Evolutionary conservation across 768 basidiomycete species (phyloP).

Genomic region (Russula ochroleuca): DNA sequence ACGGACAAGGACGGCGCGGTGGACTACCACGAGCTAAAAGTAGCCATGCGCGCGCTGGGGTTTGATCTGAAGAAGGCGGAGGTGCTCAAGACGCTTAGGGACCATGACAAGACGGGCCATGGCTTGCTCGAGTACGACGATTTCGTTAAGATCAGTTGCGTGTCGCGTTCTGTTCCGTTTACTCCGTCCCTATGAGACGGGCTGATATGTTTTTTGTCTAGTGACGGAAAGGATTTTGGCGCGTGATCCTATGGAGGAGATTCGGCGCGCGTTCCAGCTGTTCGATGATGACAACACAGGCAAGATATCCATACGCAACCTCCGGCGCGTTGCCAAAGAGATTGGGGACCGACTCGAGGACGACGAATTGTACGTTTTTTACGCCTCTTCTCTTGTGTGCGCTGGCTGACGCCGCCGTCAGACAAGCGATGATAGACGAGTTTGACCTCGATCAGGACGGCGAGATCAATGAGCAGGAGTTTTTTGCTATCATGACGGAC

Average conservation of each 20-base stretch:
- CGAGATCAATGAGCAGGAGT: conserved; percentile 95
- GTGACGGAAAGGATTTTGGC: conserved; percentile 93
- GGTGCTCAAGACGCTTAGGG: conserved; percentile 88
- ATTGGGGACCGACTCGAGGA: conserved; percentile 94
- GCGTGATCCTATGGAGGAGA: conserved; percentile 95
- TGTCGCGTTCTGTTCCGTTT: no score
- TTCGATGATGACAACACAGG: conserved; percentile 97
- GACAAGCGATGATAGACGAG: conserved; percentile 99
- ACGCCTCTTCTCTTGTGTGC: conserved; percentile 9
- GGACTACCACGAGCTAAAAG: conserved; percentile 98
- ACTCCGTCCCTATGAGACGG: no score
- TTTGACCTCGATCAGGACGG: conserved; percentile 98
- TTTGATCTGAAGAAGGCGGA: conserved; percentile 99
- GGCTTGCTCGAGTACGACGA: conserved; percentile 89
- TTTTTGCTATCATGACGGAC: conserved; percentile 96
- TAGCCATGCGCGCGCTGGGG: conserved; percentile 95
- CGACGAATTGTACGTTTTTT: conserved; percentile 81
- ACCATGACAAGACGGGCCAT: conserved; percentile 80
- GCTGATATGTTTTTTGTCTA: conserved; percentile 33
- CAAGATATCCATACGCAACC: conserved; percentile 86
- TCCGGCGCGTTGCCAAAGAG: conserved; percentile 92
- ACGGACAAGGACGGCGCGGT: conserved; percentile 95
- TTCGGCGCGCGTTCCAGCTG: conserved; percentile 90
- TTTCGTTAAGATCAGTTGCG: conserved; percentile 85
- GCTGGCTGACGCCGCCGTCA: conserved; percentile 34